These are phyloP conservation scores for Tremellales sp. DNA, from an alignment of 1,284 basidiomycete species.

Conservation along the genomic window DNA sequence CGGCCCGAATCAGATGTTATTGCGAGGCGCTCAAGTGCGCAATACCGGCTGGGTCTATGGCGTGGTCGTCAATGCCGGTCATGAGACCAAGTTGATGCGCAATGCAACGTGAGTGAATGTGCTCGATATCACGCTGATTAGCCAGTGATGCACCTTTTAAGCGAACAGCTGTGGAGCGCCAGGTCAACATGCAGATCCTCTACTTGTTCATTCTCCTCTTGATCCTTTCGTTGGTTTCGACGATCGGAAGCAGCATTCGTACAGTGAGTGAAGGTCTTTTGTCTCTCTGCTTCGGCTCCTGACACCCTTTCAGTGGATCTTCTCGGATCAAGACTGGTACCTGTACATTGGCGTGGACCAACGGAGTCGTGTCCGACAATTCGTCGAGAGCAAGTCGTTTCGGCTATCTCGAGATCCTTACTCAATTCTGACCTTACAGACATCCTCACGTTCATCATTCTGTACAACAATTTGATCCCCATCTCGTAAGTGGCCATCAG, in stretches of 20 bases:
- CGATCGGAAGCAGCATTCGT: slow-evolving; percentile 84
- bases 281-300: neutral
- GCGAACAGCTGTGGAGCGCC: slow-evolving; percentile 89
- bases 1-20: slow-evolving; percentile 88
- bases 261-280: slow-evolving; percentile 45
- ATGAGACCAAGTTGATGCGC: slow-evolving; percentile 97
- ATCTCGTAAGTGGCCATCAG: slow-evolving; percentile 63
- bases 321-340: slow-evolving; percentile 78
- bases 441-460: slow-evolving; percentile 95
- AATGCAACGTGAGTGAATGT: slow-evolving; percentile 69
- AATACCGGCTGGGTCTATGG: slow-evolving; percentile 98
- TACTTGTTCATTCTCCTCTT: slow-evolving; percentile 88
- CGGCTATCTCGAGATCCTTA: neutral
- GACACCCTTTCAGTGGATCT: slow-evolving; percentile 62
- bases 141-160: slow-evolving; percentile 81
- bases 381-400: slow-evolving; percentile 67
- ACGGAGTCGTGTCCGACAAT: slow-evolving; percentile 56
- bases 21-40: slow-evolving; percentile 90
- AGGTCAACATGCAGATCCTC: slow-evolving; percentile 96
- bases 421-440: slow-evolving; percentile 53
- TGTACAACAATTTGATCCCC: slow-evolving; percentile 98
- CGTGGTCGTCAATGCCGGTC: slow-evolving; percentile 89
- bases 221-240: slow-evolving; percentile 81
- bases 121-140: slow-evolving; percentile 1
- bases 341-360: slow-evolving; percentile 52